Evolutionary conservation across 2,329 filamentous ascomycete species (phyloP).

Genomic region (Chaetomium sp.): DNA sequence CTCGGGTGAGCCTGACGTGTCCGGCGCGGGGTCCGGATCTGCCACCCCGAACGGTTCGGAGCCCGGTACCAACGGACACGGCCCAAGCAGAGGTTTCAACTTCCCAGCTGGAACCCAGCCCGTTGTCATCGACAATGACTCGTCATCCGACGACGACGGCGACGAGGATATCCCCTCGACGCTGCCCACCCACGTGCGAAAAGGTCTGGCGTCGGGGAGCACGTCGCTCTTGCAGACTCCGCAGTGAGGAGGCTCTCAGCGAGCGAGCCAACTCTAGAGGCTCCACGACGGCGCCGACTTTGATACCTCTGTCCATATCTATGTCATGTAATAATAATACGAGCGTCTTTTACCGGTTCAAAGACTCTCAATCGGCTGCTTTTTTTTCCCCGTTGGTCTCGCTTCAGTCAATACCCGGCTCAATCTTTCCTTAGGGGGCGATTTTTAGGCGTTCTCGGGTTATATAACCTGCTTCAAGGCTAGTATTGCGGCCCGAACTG

Average conservation of each 20-base stretch:
- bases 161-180: slow-evolving; percentile 42
- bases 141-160: slow-evolving; percentile 37
- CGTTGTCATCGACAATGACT: slow-evolving; percentile 31
- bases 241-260: not conserved
- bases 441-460: not conserved
- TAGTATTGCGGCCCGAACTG: not conserved
- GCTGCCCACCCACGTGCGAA: slow-evolving; percentile 39
- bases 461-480: not conserved
- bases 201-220: slow-evolving; percentile 32
- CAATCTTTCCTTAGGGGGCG: not conserved
- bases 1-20: not conserved
- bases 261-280: not conserved
- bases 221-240: slow-evolving; percentile 9
- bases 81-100: not conserved
- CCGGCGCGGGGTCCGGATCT: not conserved
- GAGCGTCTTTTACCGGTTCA: not conserved
- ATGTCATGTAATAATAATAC: not conserved
- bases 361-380: not conserved
- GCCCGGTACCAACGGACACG: slow-evolving; percentile 4
- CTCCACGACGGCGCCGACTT: not conserved
- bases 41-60: slow-evolving; percentile 13
- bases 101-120: slow-evolving; percentile 5
- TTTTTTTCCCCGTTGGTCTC: not conserved
- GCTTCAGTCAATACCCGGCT: not conserved
- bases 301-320: not conserved